These are phyloP conservation scores for Populus deltoides DNA, from an alignment of 345 rosid species.

Conservation along the genomic window DNA sequence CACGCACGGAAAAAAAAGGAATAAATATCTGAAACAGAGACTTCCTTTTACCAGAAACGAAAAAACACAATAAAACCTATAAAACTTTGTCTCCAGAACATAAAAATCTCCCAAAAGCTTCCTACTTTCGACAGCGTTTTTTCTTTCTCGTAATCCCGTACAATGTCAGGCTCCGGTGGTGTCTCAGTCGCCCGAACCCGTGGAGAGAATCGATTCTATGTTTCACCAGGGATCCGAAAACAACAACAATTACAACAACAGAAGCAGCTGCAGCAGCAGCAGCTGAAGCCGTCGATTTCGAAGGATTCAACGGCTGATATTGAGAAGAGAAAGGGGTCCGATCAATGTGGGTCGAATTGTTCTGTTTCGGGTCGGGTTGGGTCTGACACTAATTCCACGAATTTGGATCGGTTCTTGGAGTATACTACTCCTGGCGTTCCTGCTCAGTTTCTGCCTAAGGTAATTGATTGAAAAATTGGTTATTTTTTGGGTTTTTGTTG, in stretches of 20 bases:
- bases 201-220: slow-evolving; percentile 45
- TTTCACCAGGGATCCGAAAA: slow-evolving; percentile 41
- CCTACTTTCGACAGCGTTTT: neutral
- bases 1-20: neutral
- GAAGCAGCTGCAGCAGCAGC: slow-evolving; percentile 31
- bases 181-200: slow-evolving; percentile 27
- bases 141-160: neutral
- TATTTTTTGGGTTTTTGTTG: neutral
- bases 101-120: neutral
- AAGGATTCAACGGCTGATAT: slow-evolving; percentile 34
- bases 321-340: slow-evolving; percentile 29
- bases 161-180: slow-evolving; percentile 42
- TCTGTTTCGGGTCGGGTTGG: slow-evolving; percentile 34
- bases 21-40: no score
- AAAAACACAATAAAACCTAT: neutral
- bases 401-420: slow-evolving; percentile 94
- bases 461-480: slow-evolving; percentile 18
- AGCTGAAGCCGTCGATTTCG: slow-evolving; percentile 20
- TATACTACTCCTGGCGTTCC: slow-evolving; percentile 69
- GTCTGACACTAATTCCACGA: slow-evolving; percentile 34
- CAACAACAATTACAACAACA: slow-evolving; percentile 43
- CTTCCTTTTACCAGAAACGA: neutral
- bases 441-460: slow-evolving; percentile 60
- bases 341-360: slow-evolving; percentile 38
- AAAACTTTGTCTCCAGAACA: neutral